Conservation (phyloP, 345 rosid species). For the Lumnitzera littorea region DNA sequence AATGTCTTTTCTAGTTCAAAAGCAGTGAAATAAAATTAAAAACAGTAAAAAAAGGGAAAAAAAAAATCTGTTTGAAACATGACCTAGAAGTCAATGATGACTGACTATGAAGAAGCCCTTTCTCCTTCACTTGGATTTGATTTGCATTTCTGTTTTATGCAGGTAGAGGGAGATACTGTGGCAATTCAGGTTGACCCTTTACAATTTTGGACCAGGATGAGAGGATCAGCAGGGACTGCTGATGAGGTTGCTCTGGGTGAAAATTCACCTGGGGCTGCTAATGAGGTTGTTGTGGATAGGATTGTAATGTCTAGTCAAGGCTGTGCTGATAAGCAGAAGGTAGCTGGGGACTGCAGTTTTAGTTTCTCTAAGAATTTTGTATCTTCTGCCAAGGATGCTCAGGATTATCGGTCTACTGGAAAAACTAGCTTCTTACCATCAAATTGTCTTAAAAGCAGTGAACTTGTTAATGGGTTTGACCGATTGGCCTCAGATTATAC, state of each 20-base stretch:
- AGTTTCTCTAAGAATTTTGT: slow-evolving; percentile 11
- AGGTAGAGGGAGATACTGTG: slow-evolving; percentile 86
- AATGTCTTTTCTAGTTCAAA: no score
- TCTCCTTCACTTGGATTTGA: background rate
- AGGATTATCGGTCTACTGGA: slow-evolving; percentile 15
- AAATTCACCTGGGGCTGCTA: slow-evolving; percentile 5
- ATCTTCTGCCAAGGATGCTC: slow-evolving; percentile 15
- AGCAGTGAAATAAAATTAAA: no score
- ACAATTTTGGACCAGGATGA: slow-evolving; percentile 69
- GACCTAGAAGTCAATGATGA: no score
- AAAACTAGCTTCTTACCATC: slow-evolving; percentile 16
- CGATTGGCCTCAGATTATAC: slow-evolving; percentile 21
- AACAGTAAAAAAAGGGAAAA: no score
- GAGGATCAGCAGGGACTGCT: slow-evolving; percentile 44
- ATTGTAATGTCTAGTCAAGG: slow-evolving; percentile 15
- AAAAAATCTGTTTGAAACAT: no score
- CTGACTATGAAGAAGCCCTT: no score
- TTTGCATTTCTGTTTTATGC: slow-evolving; percentile 8
- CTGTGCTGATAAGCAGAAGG: slow-evolving; percentile 24
- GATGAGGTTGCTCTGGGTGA: slow-evolving; percentile 25
- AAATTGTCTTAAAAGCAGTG: slow-evolving; percentile 11
- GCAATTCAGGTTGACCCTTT: slow-evolving; percentile 59
- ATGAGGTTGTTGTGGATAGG: slow-evolving; percentile 17
- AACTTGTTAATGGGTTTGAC: slow-evolving; percentile 17
- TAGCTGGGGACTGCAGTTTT: slow-evolving; percentile 19